Evolutionary conservation across 176 grass and related monocot genomes (phyloP).

Genomic region (Oryza australiensis): DNA sequence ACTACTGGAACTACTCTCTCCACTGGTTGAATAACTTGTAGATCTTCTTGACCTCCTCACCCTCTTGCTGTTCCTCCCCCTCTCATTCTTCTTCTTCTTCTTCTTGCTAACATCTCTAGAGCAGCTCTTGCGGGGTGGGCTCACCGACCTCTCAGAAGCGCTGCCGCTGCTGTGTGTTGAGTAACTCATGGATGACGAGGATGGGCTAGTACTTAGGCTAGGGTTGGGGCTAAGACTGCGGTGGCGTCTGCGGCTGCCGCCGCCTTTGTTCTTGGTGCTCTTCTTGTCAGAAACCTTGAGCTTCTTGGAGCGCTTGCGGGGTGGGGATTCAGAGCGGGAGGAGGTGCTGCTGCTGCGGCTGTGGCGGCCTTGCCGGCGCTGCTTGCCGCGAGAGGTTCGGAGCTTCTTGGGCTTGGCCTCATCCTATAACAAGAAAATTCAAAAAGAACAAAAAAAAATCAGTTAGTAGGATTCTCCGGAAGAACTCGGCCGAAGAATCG

Average conservation of each 20-base stretch:
- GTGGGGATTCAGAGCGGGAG: slow-evolving; percentile 25
- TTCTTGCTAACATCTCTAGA: slow-evolving; percentile 40
- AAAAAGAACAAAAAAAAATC: neutral
- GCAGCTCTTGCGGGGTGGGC: slow-evolving; percentile 42
- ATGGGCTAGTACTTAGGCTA: slow-evolving; percentile 30
- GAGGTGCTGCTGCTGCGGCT: slow-evolving; percentile 16
- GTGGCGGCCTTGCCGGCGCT: slow-evolving; percentile 27
- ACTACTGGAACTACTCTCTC: slow-evolving; percentile 44
- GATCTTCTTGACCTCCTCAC: slow-evolving; percentile 28
- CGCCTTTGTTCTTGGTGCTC: slow-evolving; percentile 36
- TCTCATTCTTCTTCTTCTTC: slow-evolving; percentile 44
- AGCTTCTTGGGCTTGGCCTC: slow-evolving; percentile 38
- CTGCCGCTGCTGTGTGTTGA: slow-evolving; percentile 38
- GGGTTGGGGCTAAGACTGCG: slow-evolving; percentile 29
- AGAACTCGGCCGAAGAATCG: neutral
- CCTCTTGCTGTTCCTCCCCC: slow-evolving; percentile 42
- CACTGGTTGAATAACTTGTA: slow-evolving; percentile 42
- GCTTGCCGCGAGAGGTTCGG: slow-evolving; percentile 44
- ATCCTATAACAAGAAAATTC: slow-evolving; percentile 44
- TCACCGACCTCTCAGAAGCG: slow-evolving; percentile 37
- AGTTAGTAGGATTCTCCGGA: slow-evolving; percentile 4
- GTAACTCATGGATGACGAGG: slow-evolving; percentile 40
- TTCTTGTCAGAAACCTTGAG: slow-evolving; percentile 42
- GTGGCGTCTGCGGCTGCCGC: neutral
- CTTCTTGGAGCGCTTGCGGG: slow-evolving; percentile 51